Evolutionary conservation across 257 asterid genomes (phyloP).

Genomic region (Salvia rosmarinus): DNA sequence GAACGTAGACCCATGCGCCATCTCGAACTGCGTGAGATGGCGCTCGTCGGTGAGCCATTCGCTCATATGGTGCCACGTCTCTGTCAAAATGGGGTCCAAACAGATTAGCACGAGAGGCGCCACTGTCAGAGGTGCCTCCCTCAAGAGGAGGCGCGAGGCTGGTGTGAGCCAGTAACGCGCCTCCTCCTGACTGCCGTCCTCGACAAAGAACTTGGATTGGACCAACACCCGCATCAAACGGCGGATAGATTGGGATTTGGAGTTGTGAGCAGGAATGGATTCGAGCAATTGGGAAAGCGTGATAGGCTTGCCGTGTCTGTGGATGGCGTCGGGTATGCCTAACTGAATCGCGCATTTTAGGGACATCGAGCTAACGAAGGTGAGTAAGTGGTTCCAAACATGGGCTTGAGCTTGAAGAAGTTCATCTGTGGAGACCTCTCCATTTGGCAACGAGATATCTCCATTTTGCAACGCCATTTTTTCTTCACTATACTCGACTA

Average conservation of each 20-base stretch:
- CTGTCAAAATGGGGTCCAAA: not conserved
- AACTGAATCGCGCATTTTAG: constrained; percentile 25
- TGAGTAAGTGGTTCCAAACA: not conserved
- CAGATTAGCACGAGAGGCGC: not conserved
- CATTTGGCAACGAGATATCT: too few species aligned
- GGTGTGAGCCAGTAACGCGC: constrained; percentile 6
- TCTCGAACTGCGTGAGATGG: constrained; percentile 2
- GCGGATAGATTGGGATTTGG: not conserved
- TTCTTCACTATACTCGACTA: too few species aligned
- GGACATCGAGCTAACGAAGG: constrained; percentile 7
- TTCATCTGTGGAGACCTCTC: too few species aligned
- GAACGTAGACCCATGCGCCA: not conserved
- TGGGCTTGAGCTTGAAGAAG: constrained; percentile 21
- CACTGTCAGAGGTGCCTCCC: not conserved
- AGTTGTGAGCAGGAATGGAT: not conserved
- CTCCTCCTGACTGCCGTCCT: not conserved
- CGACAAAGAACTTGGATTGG: constrained; percentile 10
- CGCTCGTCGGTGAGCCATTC: constrained; percentile 4
- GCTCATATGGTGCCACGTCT: not conserved
- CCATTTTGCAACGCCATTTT: too few species aligned
- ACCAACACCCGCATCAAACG: constrained; percentile 11
- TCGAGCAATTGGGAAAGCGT: not conserved
- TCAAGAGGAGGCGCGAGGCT: constrained; percentile 25
- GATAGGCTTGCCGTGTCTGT: constrained; percentile 10
- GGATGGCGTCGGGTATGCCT: constrained; percentile 24